Evolutionary conservation across 305 asterid species (phyloP), one percentile per base, ranked within the genome.

Genomic region (Rubia tinctorum): DNA sequence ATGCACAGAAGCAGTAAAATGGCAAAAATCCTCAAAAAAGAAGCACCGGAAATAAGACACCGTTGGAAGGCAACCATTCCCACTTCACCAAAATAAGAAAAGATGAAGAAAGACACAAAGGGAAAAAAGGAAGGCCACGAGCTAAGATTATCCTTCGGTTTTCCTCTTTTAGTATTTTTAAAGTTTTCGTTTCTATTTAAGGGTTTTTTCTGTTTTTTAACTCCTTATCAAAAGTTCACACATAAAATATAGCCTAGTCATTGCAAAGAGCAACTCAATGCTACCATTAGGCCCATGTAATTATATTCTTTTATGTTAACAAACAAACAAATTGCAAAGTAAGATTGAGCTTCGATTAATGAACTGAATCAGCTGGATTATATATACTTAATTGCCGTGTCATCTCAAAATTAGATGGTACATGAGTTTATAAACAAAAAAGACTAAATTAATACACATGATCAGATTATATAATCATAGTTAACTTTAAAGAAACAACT

Each of bases 41-140:
- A 40, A 40, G 68, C 8, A 7, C 59, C 60, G 7, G 68, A 59
- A 23, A 42, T 60, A 40, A 71, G 25, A 56, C 22, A 22, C 67
- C 75, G 14, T 72, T 17, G 69, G 62, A 63, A 49, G 70, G 13
- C 55, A 75, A 68, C 73, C 55, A 66, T 73, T 72, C 66, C 62
- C 71, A 71, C 73, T 77, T 74, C 79, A 79, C 76, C 63, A 59
- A 61, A 79, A 75, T 71, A 80, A 80, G 53, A 82, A 85, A 81
- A 81, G 60, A 17, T 18, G 17, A 78, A 77, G 76, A 60, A 84
- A 83, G 82, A 74, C 83, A 82, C 82, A 90, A 86, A 88, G 88
- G 81, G 73, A 61, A 6, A 79, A 81, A 85, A 81, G 84, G 82
- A 86, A 81, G 79, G 20, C 17, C 56, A 49, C 56, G 15, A 51